Base-by-base conservation (phyloP, 208 protist genomes). In the Porcisia hertigi region DNA sequence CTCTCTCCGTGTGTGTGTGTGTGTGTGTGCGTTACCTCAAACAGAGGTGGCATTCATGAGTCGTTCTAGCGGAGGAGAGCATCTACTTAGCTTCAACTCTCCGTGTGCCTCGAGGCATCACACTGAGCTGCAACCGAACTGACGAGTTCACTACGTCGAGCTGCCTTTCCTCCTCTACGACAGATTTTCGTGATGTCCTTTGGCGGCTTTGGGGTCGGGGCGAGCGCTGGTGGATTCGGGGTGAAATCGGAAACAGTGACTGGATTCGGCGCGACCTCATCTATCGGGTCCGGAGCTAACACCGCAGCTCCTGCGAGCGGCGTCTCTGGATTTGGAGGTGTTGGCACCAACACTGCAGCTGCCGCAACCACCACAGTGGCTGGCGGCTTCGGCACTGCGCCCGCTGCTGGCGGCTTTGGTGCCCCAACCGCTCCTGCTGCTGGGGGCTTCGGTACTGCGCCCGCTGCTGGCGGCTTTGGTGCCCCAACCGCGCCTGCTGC, bases 361-460 rank as follows among this genome's bases (percentile, higher is more conserved):
- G 6, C 71, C 9, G 45, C 25, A 12, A 14, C 62, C 23, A 55
- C 77, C 7, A 59, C 73, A 57, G 47, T 64, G 8, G 65, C 71
- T 71, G 79, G 84, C 36, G 87, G 84, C 49, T 89, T 87, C 62
- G 86, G 86, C 20, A 49, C 77, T 9, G 12, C 76, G 0, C 71
- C 75, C 1, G 25, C 75, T 12, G 64, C 72, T 69, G 83, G 77
- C 41, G 83, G 83, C 41, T 85, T 86, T 58, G 87, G 84, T 20
- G 79, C 81, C 3, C 45, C 36, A n/a, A 36, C 80, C 23, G 43
- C 75, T 23, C 25, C 66, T 34, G 43, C 77, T 45, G 34, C 71
- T 64, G 76, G 76, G 14, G 84, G 80, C 23, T 84, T 86, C 69
- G 86, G 86, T 54, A 34, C 45, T 20, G 63, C 72, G 1, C 75